Evolutionary conservation across 1,284 basidiomycete genomes (phyloP), one percentile per base, ranked within the genome.

Genomic region (Coniferiporia sulphurascens): DNA sequence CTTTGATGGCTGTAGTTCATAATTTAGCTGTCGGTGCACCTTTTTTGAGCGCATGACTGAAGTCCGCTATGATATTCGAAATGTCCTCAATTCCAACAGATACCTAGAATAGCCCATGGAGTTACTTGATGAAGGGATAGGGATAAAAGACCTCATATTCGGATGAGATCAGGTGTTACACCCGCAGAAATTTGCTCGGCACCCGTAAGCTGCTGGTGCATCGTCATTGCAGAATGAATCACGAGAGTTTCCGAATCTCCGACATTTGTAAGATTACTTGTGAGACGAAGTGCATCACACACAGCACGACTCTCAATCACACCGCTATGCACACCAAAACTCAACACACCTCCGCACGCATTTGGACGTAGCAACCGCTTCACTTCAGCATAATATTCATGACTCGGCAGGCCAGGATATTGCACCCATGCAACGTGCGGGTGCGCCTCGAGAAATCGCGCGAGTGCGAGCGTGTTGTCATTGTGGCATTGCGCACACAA

Each of bases 41-140:
- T 41, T 48, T 45, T n/a, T n/a, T n/a, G n/a, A n/a, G n/a, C n/a
- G n/a, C n/a, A n/a, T n/a, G n/a, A n/a, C n/a, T n/a, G n/a, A 95
- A 93, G 72, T 95, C 92, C 9, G 89, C 89, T 65, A 93, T 87
- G 69, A 93, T 93, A 68, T 93, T 91, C 44, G 78, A 78, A 67
- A 93, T 92, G 65, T 85, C 86, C 73, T 95, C 93, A 64, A 91
- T 91, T n/a, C 93, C 92, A 49, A 87, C 85, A 2, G 82, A 78
- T 6, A 83, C 79, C 81, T 83, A 64, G 53, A 48, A 9, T 32
- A 27, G 50, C 12, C 5, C 36, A 13, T 10, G 43, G 17, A 38
- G 36, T 38, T 6, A 38, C 36, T 17, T 7, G 55, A 45, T 35
- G 12, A 49, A 12, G 8, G 17, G 36, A 41, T 41, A 15, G 48